These are phyloP conservation scores for Physcomitrellopsis africana DNA, from an alignment of 225 moss, liverwort and hornwort species.

Conservation along the genomic window DNA sequence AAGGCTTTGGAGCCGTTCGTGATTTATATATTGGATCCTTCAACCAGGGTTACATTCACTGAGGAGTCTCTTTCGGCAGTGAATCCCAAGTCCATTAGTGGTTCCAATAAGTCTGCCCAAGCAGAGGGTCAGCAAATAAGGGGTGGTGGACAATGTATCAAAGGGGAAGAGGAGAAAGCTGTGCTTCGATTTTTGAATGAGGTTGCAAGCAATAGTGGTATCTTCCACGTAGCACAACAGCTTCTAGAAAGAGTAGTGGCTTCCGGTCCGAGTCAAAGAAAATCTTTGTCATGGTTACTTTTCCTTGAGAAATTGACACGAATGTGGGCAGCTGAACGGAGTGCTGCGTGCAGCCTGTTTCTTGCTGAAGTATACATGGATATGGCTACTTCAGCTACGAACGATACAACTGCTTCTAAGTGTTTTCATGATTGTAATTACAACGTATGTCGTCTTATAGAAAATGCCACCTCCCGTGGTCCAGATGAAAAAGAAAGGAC, in stretches of 20 bases:
- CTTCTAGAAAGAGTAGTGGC: conserved; percentile 79
- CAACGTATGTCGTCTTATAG: conserved; percentile 82
- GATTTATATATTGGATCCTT: conserved; percentile 35
- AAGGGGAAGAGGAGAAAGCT: conserved; percentile 61
- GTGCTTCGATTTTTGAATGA: conserved; percentile 81
- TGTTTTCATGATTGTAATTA: conserved; percentile 80
- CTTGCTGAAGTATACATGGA: conserved; percentile 95
- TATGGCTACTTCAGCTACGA: conserved; percentile 69
- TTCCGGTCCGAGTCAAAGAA: conserved; percentile 60
- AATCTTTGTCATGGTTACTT: conserved; percentile 73
- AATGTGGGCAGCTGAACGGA: conserved; percentile 78
- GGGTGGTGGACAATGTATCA: conserved; percentile 38
- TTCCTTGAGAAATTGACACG: conserved; percentile 79
- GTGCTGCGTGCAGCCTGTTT: conserved; percentile 78
- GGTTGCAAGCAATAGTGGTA: conserved; percentile 73
- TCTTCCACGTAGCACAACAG: conserved; percentile 73
- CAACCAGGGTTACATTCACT: conserved; percentile 26
- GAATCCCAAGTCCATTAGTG: conserved; percentile 34
- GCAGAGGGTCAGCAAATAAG: conserved; percentile 38
- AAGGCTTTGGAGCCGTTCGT: conserved; percentile 75
- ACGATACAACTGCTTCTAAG: conserved; percentile 51
- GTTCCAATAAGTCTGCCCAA: conserved; percentile 30
- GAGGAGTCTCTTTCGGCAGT: conserved; percentile 41
- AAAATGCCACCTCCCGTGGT: conserved; percentile 56
- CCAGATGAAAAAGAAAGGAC: conserved; percentile 36